Conservation (phyloP, 768 basidiomycete species). For the Pleurotus eryngii region DNA sequence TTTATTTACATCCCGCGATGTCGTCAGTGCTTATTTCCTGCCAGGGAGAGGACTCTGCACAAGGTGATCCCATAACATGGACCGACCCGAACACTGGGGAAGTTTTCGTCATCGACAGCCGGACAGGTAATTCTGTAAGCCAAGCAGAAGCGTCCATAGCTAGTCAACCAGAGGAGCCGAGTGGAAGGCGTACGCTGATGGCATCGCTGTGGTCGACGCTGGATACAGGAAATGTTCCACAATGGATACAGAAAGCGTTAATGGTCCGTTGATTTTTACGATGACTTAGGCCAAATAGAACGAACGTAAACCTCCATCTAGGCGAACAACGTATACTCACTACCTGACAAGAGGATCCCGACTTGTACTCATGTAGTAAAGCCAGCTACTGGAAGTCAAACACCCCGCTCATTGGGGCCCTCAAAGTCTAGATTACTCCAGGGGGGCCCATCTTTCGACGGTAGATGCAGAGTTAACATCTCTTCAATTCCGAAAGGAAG, state of each 20-base stretch:
- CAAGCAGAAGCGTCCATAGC: slow-evolving; percentile 18
- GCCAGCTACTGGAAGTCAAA: slow-evolving; percentile 8
- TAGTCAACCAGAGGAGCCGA: slow-evolving; percentile 5
- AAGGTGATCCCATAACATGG: slow-evolving; percentile 45
- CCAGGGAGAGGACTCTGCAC: slow-evolving; percentile 14
- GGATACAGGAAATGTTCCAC: slow-evolving; percentile 36
- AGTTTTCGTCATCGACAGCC: slow-evolving; percentile 56
- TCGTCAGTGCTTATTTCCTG: slow-evolving; percentile 2
- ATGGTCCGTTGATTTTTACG: slow-evolving; percentile 34
- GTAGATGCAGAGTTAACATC: slow-evolving; percentile 6
- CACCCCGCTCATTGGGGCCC: too few species aligned
- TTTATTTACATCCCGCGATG: neutral
- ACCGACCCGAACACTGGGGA: slow-evolving; percentile 61
- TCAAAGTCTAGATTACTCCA: too few species aligned
- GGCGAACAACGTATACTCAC: slow-evolving; percentile 56
- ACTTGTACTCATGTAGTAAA: neutral
- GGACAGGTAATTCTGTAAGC: slow-evolving; percentile 65
- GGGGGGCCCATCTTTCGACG: neutral
- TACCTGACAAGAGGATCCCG: slow-evolving; percentile 15
- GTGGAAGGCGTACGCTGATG: slow-evolving; percentile 16
- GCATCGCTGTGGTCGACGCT: slow-evolving; percentile 9
- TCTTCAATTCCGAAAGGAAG: slow-evolving; percentile 46
- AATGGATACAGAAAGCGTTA: slow-evolving; percentile 64
- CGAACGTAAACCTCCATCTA: slow-evolving; percentile 17
- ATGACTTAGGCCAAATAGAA: too few species aligned